phyloP scores from a whole-genome alignment of 2,329 filamentous ascomycete genomes.

The Eutypella sp. region DNA sequence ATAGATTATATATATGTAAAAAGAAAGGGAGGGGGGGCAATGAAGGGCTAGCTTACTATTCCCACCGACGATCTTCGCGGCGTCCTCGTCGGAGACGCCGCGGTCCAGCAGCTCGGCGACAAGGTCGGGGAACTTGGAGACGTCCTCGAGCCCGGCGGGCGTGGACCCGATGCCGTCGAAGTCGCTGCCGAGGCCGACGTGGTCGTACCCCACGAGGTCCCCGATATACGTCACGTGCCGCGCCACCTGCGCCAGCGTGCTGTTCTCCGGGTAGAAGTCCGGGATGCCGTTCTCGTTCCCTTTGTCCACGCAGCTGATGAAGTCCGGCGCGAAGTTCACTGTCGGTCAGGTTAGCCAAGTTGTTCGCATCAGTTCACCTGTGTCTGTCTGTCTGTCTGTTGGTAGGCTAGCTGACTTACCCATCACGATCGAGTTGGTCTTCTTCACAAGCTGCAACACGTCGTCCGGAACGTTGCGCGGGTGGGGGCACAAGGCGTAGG shows the following conservation, averaged over 20 bases:
- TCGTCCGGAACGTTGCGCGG: conserved; percentile 87
- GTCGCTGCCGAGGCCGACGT: conserved; percentile 85
- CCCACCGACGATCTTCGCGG: conserved; percentile 68
- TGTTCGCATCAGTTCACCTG: neutral
- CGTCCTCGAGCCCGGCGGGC: conserved; percentile 75
- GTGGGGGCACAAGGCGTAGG: conserved; percentile 75
- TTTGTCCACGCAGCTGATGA: conserved; percentile 68
- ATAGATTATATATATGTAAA: neutral
- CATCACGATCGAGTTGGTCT: conserved; percentile 75
- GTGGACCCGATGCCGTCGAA: conserved; percentile 71
- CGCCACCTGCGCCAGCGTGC: conserved; percentile 72
- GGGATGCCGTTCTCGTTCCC: conserved; percentile 61
- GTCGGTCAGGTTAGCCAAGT: conserved; percentile 1
- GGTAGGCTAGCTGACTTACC: conserved; percentile 15
- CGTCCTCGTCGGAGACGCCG: conserved; percentile 71
- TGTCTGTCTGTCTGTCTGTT: neutral
- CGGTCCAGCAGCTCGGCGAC: conserved; percentile 68
- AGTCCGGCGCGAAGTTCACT: conserved; percentile 80
- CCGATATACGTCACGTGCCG: conserved; percentile 81
- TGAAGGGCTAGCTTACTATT: conserved; percentile 40
- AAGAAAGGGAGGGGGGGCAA: neutral
- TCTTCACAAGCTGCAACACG: conserved; percentile 70
- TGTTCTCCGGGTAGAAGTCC: conserved; percentile 59
- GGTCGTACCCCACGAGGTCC: conserved; percentile 74
- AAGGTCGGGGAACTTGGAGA: conserved; percentile 75